Evolutionary conservation across 1,284 basidiomycete genomes (phyloP), one percentile per base, ranked within the genome.

Genomic region (Pseudomicrostroma phylloplanum): DNA sequence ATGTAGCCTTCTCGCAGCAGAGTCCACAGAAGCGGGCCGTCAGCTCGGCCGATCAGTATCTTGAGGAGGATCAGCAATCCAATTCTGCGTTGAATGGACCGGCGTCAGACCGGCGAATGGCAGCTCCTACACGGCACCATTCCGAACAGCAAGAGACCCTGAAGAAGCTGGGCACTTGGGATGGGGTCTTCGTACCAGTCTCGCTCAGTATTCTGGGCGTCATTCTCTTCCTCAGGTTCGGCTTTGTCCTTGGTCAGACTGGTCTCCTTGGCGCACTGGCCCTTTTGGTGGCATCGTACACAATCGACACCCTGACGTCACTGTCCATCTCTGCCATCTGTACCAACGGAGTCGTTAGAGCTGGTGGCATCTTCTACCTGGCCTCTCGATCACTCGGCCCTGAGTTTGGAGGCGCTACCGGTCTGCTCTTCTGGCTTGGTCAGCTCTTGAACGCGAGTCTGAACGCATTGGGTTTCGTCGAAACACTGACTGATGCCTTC

Each of bases 361-460:
- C 76, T 36, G 77, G 77, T 11, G 77, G 77, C 30, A 76, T 76
- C 36, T 78, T 77, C 65, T 78, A 78, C 43, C 71, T 78, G 56
- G 77, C 77, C 51, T 78, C 77, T 19, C 72, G 77, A 48, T 72
- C 73, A 3, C 69, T 78, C 30, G 77, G 77, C 23, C 77, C 77
- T 21, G 77, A 78, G 48, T 78, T 77, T 53, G 77, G 77, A 48
- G 77, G 77, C n/a, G 74, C 74, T 48, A 77, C 77, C 49, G 77
- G 77, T 13, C 67, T 78, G 40, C 70, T 78, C 58, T 78, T 78
- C 61, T 78, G 76, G 59, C 65, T 71, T 17, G 77, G 77, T 2
- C 77, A 78, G 59, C 73, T 73, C 2, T 66, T 78, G 51, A 78
- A 77, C 56, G 70, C 77, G 40, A 69, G 74, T 49, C 76, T 78